Conservation (phyloP, 2,329 filamentous ascomycete genomes). For the Fusarium brachygibbosum region DNA sequence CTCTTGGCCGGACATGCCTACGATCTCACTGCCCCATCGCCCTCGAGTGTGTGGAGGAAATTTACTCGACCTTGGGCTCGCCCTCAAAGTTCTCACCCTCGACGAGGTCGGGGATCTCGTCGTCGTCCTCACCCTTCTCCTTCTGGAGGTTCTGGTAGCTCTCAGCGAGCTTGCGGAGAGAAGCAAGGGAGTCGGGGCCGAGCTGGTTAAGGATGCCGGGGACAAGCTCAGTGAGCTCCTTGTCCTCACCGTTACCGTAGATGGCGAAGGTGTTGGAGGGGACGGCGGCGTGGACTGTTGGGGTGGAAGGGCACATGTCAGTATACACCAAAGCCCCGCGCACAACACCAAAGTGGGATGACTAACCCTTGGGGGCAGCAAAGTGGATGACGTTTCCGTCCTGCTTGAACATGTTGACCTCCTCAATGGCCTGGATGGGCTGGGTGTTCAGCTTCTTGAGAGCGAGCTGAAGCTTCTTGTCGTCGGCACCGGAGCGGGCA, state of each 20-base stretch:
- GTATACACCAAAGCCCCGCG: constrained; percentile 41
- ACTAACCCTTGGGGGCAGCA: constrained; percentile 93
- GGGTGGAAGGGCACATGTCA: constrained; percentile 25
- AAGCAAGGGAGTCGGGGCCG: constrained; percentile 96
- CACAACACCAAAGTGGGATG: constrained; percentile 28
- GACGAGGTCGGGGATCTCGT: constrained; percentile 97
- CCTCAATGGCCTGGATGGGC: constrained; percentile 99
- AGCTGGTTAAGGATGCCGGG: constrained; percentile 99
- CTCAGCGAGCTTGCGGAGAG: constrained; percentile 97
- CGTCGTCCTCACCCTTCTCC: constrained; percentile 84
- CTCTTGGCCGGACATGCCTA: constrained; percentile 46
- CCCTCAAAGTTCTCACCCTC: constrained; percentile 98
- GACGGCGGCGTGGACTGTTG: constrained; percentile 91
- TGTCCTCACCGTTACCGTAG: constrained; percentile 98
- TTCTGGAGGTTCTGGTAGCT: constrained; percentile 99
- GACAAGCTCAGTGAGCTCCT: constrained; percentile 99
- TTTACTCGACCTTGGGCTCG: constrained; percentile 95
- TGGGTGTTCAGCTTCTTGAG: constrained; percentile 99
- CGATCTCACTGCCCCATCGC: constrained; percentile 45
- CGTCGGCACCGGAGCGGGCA: constrained; percentile 91
- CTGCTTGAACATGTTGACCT: constrained; percentile 99
- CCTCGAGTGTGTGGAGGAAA: constrained; percentile 38
- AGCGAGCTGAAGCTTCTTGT: constrained; percentile 98
- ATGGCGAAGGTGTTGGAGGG: constrained; percentile 99
- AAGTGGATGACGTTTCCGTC: constrained; percentile 99